Evolutionary conservation across 768 basidiomycete genomes (phyloP), one percentile per base, ranked within the genome.

Genomic region (Boletus tylopilopsis): DNA sequence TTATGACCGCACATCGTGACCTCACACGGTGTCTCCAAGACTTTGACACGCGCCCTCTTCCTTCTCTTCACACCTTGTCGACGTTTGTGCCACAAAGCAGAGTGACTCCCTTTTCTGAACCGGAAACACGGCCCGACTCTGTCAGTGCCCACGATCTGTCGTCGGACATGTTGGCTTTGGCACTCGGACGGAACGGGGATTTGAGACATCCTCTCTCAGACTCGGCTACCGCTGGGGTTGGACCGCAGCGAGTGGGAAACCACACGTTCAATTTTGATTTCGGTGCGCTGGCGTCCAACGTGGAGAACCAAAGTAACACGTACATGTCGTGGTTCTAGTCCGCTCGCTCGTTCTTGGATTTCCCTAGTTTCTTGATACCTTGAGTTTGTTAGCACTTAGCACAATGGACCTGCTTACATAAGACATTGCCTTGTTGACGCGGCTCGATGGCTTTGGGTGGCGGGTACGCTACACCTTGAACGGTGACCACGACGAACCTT

Each of bases 321-420:
- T 84, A 81, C 61, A 84, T 84, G 82, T 80, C 81, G 21, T 84
- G 82, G 82, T 84, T 84, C 58, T 84, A 68, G 66, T 27, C 10
- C 16, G 24, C 21, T 29, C 22, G 16, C n/a, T n/a, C n/a, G 43
- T 63, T 27, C 53, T 62, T 62, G 57, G 24, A 16, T 25, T 27
- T 50, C 10, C 11, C 13, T 48, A 47, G 32, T 34, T 61, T 63
- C 54, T 61, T 64, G 56, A 36, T 42, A 32, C 51, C 47, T 57
- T 56, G 60, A 27, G 51, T 16, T 34, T 6, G 33, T 34, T 34
- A n/a, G 33, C 33, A n/a, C 32, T 33, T 33, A 11, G 27, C 29
- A 34, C 29, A 37, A 49, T n/a, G 38, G 40, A 42, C 10, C n/a
- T 51, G 60, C 51, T 67, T 66, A 66, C 56, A 46, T 66, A 66